These are phyloP conservation scores for Mycena epipterygia DNA, from an alignment of 768 basidiomycete species.

Conservation along the genomic window DNA sequence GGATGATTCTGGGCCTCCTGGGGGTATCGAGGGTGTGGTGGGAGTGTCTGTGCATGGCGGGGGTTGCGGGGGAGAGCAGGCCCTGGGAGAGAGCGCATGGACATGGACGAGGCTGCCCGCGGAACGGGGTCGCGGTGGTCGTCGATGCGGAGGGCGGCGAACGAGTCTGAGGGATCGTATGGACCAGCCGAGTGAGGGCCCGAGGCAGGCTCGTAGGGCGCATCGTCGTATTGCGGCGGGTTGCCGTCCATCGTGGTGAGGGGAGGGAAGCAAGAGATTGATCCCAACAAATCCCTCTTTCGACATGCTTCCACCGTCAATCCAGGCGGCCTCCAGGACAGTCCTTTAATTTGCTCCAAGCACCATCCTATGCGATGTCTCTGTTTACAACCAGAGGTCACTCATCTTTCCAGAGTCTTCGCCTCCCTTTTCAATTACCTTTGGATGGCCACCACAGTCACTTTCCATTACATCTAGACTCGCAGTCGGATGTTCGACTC, in stretches of 20 bases:
- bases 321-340: too few species aligned
- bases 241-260: constrained; percentile 8
- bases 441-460: too few species aligned
- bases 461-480: too few species aligned
- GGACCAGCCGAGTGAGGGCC: too few species aligned
- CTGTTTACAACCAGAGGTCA: too few species aligned
- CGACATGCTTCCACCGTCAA: not conserved
- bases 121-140: constrained; percentile 65
- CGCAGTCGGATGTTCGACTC: too few species aligned
- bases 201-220: not conserved
- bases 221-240: constrained; percentile 21
- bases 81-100: constrained; percentile 48
- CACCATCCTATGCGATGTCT: too few species aligned
- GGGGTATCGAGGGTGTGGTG: constrained; percentile 37
- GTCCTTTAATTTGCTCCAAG: too few species aligned
- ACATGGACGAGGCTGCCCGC: constrained; percentile 72
- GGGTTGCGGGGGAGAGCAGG: constrained; percentile 47
- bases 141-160: constrained; percentile 67
- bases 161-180: constrained; percentile 44
- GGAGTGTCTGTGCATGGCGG: constrained; percentile 59
- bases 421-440: too few species aligned
- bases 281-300: too few species aligned
- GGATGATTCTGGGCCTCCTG: constrained; percentile 20
- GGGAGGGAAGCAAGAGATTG: not conserved
- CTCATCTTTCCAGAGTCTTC: too few species aligned